A percentile compares a stretch with the other conserved stretches of the same genome.
Evolutionary conservation across 257 asterid genomes (phyloP).

Genomic region (Primulina tabacum): DNA sequence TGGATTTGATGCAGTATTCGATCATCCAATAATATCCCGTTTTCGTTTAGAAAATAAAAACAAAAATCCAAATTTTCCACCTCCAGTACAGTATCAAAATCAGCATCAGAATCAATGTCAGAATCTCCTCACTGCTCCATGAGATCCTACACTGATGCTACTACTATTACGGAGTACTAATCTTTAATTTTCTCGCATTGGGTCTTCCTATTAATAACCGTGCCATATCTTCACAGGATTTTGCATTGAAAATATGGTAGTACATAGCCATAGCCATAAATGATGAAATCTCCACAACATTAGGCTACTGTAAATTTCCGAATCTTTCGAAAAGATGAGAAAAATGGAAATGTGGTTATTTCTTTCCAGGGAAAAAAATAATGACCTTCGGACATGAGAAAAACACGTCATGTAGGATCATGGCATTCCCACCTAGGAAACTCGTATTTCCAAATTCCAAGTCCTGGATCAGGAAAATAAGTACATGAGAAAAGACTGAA

Average conservation of each 20-base stretch:
- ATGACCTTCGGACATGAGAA: no score
- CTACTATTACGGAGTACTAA: not conserved
- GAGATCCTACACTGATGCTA: conserved; percentile 23
- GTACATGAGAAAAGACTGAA: no score
- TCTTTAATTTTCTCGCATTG: not conserved
- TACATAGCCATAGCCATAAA: not conserved
- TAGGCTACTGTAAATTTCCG: not conserved
- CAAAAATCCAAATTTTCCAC: not conserved
- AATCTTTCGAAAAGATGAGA: not conserved
- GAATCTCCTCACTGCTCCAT: conserved; percentile 27
- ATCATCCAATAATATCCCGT: conserved; percentile 14
- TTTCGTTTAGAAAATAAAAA: not conserved
- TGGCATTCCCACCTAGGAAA: no score
- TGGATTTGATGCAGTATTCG: conserved; percentile 30
- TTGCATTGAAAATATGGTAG: not conserved
- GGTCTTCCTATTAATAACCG: not conserved
- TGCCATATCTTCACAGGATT: not conserved
- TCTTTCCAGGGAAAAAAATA: no score
- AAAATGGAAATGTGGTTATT: not conserved
- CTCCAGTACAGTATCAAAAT: conserved; percentile 7
- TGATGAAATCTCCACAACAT: not conserved
- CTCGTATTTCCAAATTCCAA: no score
- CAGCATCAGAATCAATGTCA: conserved; percentile 24
- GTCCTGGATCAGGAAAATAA: no score
- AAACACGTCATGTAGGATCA: no score